Evolutionary conservation across 2,329 filamentous ascomycete genomes (phyloP), one percentile per base, ranked within the genome.

Genomic region (Myriosclerotinia curreyana): DNA sequence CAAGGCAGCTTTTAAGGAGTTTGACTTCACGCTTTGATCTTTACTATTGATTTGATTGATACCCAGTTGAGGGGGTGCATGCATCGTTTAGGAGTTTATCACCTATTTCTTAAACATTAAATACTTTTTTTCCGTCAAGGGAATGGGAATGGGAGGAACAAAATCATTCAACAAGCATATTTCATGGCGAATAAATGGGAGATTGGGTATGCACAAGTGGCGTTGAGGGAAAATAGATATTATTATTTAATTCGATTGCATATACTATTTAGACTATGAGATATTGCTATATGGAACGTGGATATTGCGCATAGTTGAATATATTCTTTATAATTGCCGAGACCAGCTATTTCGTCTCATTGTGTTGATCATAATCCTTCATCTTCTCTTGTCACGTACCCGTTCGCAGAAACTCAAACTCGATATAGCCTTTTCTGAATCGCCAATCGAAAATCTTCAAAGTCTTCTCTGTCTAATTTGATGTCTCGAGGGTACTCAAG

Each of bases 1-100:
- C 76, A 92, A 94, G 71, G 81, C 83, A 69, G 88, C 88, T 0
- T 99, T 96, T 74, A 87, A 91, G 76, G 81, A 85, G 40, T 97
- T 90, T 83, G 94, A 99, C 76, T 97, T 97, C 55, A 72, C 73
- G 5, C 56, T 69, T 52, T 71, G 5, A 59, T 59, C 28, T 22
- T 31, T 11, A 20, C 36, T 34, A 4, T 14, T 49, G 8, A 17
- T 36, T 48, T 54, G n/a, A 25, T 48, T 48, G 42, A 48, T 59
- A 48, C 22, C 31, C n/a, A 59, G n/a, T 7, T 28, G 28, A 8
- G 14, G 14, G 12, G 31, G 20, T 22, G 31, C 42, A 48, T 59
- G 42, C 55, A 59, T 48, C 11, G 14, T 12, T 48, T 36, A 11
- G 55, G 55, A 36, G 55, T 48, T 38, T 11, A 2, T 59, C 17